A percentile compares a stretch with the other conserved stretches of the same genome.
phyloP scores from a whole-genome alignment of 2,329 filamentous ascomycete species.

The Cladophialophora psammophila region DNA sequence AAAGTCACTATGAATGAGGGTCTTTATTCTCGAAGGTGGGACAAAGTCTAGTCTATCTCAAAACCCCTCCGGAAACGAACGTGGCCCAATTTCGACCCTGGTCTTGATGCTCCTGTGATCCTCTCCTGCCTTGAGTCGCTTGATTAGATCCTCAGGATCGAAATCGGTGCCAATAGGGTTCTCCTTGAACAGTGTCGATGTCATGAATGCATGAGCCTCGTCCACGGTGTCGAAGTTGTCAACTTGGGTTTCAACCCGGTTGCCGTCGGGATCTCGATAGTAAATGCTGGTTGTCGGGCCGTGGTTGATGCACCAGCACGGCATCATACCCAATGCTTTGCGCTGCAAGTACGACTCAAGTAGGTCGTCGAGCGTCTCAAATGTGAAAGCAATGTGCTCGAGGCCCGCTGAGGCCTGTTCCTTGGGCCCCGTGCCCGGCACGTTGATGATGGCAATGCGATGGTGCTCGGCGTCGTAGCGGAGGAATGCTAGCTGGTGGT shows the following conservation, averaged over 20 bases:
- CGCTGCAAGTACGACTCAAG: conserved; percentile 48
- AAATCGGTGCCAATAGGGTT: conserved; percentile 30
- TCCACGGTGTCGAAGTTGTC: conserved; percentile 48
- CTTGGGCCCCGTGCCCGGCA: conserved; percentile 40
- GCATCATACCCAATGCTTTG: conserved; percentile 35
- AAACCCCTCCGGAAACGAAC: conserved; percentile 1
- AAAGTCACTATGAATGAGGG: neutral
- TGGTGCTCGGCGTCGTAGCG: conserved; percentile 42
- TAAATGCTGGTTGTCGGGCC: conserved; percentile 58
- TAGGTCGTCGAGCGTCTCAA: conserved; percentile 35
- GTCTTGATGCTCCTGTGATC: conserved; percentile 12
- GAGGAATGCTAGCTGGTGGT: conserved; percentile 17
- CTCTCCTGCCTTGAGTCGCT: conserved; percentile 9
- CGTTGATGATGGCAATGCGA: conserved; percentile 51
- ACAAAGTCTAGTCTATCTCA: neutral
- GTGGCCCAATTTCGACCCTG: conserved; percentile 13
- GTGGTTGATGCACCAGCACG: conserved; percentile 57
- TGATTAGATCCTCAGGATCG: conserved; percentile 21
- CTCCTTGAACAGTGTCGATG: neutral
- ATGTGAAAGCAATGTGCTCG: conserved; percentile 19
- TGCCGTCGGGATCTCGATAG: conserved; percentile 59
- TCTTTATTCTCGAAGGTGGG: neutral
- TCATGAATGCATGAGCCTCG: conserved; percentile 19
- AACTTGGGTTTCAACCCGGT: conserved; percentile 57
- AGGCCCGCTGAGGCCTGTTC: conserved; percentile 5